These are phyloP conservation scores for Zalerion maritima DNA, from an alignment of 495 filamentous ascomycete species.

Conservation along the genomic window DNA sequence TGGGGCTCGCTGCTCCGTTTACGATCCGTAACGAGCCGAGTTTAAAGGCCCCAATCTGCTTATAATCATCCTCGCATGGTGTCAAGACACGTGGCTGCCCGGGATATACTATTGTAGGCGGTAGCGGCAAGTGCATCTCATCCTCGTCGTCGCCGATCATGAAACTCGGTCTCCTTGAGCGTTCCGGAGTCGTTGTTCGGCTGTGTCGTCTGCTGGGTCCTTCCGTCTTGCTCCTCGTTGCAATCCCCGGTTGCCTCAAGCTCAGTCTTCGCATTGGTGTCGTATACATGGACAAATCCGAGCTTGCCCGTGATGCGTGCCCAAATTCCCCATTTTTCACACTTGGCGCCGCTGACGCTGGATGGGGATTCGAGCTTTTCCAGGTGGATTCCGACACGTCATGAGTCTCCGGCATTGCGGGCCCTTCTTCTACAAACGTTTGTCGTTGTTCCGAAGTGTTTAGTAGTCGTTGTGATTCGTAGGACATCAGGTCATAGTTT, in stretches of 20 bases:
- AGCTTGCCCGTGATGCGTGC: constrained; percentile 22
- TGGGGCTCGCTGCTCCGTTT: constrained; percentile 39
- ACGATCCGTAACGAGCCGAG: constrained; percentile 42
- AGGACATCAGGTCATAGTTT: constrained; percentile 26
- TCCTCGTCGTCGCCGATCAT: constrained; percentile 18
- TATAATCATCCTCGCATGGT: constrained; percentile 32
- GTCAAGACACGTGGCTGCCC: constrained; percentile 26
- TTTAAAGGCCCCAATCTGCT: constrained; percentile 43
- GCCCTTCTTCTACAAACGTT: constrained; percentile 15
- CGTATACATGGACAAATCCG: constrained; percentile 31
- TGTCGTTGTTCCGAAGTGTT: constrained; percentile 22
- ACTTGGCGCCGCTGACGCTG: constrained; percentile 15
- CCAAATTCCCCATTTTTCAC: too few relatives aligned
- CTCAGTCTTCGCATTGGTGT: constrained; percentile 32
- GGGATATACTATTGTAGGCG: constrained; percentile 4
- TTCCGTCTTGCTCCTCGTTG: constrained; percentile 21
- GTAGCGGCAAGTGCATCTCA: constrained; percentile 10
- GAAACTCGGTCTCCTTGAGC: constrained; percentile 19
- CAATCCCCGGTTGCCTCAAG: constrained; percentile 30
- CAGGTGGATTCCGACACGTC: constrained; percentile 20
- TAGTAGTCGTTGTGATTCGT: constrained; percentile 26
- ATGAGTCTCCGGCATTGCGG: constrained; percentile 20
- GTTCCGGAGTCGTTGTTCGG: constrained; percentile 20
- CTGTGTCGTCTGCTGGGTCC: constrained; percentile 14
- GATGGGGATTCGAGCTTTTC: constrained; percentile 20